These are phyloP conservation scores for Hypoxylon sp. DNA, from an alignment of 2,329 filamentous ascomycete genomes.

Conservation along the genomic window DNA sequence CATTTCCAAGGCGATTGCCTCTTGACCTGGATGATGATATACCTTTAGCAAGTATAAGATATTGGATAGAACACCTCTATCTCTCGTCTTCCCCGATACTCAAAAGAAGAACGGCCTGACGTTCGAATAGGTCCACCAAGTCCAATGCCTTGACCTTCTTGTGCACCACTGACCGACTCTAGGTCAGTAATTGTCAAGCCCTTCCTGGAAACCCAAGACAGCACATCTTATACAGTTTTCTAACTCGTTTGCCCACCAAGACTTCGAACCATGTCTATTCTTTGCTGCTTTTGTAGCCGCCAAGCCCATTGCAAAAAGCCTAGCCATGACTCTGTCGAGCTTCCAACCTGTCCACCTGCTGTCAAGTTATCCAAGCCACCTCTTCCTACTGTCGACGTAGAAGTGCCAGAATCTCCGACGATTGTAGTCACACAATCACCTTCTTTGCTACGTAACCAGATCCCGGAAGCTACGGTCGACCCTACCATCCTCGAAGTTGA, in stretches of 20 bases:
- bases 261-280: conserved; percentile 44
- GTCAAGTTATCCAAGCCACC: conserved; percentile 36
- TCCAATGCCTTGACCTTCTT: neutral
- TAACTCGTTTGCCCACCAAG: conserved; percentile 29
- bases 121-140: conserved; percentile 16
- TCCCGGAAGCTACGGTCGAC: conserved; percentile 42
- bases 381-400: conserved; percentile 28
- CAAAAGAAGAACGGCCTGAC: neutral
- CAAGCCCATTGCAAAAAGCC: conserved; percentile 28
- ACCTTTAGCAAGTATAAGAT: neutral
- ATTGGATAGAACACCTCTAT: neutral
- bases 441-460: conserved; percentile 35
- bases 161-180: neutral
- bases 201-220: conserved; percentile 39
- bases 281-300: conserved; percentile 47
- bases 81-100: neutral
- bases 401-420: conserved; percentile 34
- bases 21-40: neutral
- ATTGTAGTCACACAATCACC: conserved; percentile 30
- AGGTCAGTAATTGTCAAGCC: neutral
- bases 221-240: conserved; percentile 39
- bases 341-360: conserved; percentile 37
- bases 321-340: conserved; percentile 27
- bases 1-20: neutral
- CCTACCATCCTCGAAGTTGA: conserved; percentile 52